Conservation (phyloP, 2,329 filamentous ascomycete species). For the Corinectria fuckeliana region DNA sequence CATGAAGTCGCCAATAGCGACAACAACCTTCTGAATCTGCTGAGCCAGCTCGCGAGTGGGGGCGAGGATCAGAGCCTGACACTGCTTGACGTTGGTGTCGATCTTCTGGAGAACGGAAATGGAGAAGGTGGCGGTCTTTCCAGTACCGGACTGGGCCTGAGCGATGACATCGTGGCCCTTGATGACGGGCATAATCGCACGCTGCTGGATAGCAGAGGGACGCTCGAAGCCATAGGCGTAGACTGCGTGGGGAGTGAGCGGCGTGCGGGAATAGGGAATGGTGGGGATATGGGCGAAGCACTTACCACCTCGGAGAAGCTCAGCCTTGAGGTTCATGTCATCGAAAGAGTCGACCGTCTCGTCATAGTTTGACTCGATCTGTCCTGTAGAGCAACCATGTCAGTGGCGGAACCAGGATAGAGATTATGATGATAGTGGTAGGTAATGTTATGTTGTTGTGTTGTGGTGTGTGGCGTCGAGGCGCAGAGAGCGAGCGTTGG, state of each 20-base stretch:
- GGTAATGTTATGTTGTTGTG: too few relatives aligned
- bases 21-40: constrained; percentile 99
- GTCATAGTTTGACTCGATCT: constrained; percentile 99
- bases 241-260: constrained; percentile 56
- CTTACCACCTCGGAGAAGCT: constrained; percentile 91
- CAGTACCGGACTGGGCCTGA: constrained; percentile 98
- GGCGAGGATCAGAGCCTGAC: constrained; percentile 97
- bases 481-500: constrained; percentile 6
- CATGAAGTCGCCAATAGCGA: constrained; percentile 99
- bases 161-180: constrained; percentile 99
- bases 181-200: constrained; percentile 99
- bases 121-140: constrained; percentile 99
- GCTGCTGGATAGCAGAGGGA: constrained; percentile 99
- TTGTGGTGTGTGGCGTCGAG: background rate
- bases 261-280: constrained; percentile 26
- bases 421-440: background rate
- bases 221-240: constrained; percentile 99
- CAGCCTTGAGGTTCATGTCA: constrained; percentile 94
- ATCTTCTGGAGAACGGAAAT: constrained; percentile 99
- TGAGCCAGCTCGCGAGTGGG: constrained; percentile 98
- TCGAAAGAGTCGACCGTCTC: constrained; percentile 99
- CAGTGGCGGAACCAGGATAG: constrained; percentile 23
- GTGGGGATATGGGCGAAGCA: constrained; percentile 30
- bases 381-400: constrained; percentile 63
- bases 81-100: constrained; percentile 91